phyloP scores from a whole-genome alignment of 1,284 basidiomycete genomes.

The Meripilus lineatus region DNA sequence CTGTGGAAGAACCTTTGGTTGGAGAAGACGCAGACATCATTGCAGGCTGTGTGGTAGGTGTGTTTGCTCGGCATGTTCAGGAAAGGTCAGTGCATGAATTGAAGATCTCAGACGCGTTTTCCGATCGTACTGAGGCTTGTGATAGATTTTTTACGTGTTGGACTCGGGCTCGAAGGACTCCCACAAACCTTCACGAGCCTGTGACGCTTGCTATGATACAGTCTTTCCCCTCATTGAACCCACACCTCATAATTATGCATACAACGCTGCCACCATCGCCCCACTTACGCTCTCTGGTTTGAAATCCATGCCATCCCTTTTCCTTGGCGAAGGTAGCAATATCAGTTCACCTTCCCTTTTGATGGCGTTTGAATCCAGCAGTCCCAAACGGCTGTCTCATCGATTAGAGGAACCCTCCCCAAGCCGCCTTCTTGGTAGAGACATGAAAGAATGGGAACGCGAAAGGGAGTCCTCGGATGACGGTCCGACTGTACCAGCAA shows the following conservation, averaged over 20 bases:
- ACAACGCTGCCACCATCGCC: conserved; percentile 23
- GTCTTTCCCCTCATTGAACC: conserved; percentile 69
- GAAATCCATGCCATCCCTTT: conserved; percentile 43
- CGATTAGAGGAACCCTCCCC: conserved; percentile 19
- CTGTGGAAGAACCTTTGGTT: conserved; percentile 74
- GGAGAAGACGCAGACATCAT: conserved; percentile 83
- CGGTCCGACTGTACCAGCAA: conserved; percentile 24
- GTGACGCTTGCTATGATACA: conserved; percentile 81
- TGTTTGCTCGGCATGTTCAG: conserved; percentile 82
- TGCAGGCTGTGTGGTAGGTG: conserved; percentile 87
- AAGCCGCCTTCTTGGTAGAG: conserved; percentile 1
- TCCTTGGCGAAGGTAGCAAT: conserved; percentile 28
- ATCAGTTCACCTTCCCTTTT: conserved; percentile 30
- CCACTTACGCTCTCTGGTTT: conserved; percentile 44
- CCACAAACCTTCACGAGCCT: conserved; percentile 72
- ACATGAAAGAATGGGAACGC: conserved; percentile 10
- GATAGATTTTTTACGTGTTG: conserved; percentile 73
- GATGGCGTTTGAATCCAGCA: conserved; percentile 37
- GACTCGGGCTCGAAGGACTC: conserved; percentile 44
- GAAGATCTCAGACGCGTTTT: too few species aligned
- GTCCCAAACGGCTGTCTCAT: conserved; percentile 21
- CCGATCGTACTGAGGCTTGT: background rate
- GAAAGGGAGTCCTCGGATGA: conserved; percentile 10
- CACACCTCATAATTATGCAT: conserved; percentile 12
- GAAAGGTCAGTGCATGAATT: conserved; percentile 54